phyloP scores from a whole-genome alignment of 768 basidiomycete genomes.

The Ramaria sp. region DNA sequence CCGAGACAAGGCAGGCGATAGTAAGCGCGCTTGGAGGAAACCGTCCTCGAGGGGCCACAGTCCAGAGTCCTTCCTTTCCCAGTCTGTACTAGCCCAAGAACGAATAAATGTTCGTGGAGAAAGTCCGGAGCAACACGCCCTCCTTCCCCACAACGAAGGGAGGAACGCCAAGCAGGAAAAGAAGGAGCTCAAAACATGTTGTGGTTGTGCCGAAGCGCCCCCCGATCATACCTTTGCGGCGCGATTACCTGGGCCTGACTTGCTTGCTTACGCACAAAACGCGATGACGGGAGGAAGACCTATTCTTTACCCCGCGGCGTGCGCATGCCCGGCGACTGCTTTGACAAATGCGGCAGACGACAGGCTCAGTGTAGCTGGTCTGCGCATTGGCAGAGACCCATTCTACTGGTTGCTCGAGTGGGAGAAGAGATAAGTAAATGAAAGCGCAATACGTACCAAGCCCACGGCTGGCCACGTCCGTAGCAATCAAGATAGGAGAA shows the following conservation, averaged over 20 bases:
- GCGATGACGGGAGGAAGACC: background rate
- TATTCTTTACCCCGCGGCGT: background rate
- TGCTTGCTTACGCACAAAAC: constrained; percentile 5
- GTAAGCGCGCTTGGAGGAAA: background rate
- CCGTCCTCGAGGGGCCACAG: constrained; percentile 7
- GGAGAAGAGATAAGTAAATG: constrained; percentile 8
- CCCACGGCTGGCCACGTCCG: constrained; percentile 98
- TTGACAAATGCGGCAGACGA: background rate
- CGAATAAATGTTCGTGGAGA: constrained; percentile 8
- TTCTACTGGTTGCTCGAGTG: background rate
- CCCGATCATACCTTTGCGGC: background rate
- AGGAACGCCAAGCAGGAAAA: constrained; percentile 4
- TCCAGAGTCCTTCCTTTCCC: constrained; percentile 7
- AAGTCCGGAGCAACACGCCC: constrained; percentile 5
- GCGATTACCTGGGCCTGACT: constrained; percentile 7
- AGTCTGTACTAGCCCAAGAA: constrained; percentile 4
- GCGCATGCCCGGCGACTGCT: background rate
- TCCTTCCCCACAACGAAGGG: background rate
- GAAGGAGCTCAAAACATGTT: constrained; percentile 2
- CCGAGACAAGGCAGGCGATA: constrained; percentile 15
- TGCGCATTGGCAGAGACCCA: background rate
- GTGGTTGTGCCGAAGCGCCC: background rate
- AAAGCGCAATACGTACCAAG: constrained; percentile 75
- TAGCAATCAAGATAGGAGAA: constrained; percentile 95
- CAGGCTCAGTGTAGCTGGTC: background rate